Base-by-base conservation (phyloP, 345 rosid genomes). In the Geranium brycei region DNA sequence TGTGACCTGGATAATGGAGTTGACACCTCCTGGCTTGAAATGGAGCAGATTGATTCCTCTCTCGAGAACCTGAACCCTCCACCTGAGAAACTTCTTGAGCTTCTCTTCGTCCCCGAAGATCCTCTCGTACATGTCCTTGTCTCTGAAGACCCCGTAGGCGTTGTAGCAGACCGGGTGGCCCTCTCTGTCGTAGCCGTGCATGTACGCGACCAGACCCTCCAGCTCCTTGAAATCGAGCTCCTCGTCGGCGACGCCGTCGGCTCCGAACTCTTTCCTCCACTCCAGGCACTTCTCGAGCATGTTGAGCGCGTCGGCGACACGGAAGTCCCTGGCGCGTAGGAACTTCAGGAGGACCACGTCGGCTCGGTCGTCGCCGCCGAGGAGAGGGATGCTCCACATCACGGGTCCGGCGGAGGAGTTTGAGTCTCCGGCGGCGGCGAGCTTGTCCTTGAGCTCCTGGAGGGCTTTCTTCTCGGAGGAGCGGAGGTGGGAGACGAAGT, bases 111-210 rank as follows among this genome's bases (percentile, higher is more conserved):
- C 91, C 1, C 99, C 97, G 47, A 93, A 88, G 56, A 88, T 82
- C 71, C 81, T 88, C 58, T 93, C 96, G 31, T 87, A 93, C 89
- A 87, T 82, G 3, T 88, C 96, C 51, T 63, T 82, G 68, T 88
- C 96, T 65, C 71, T 82, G 31, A 93, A 93, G 57, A 93, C 77
- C 16, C 92, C 99, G 58, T 93, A 93, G 0, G 95, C 95, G 67
- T 93, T 93, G 80, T 90, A 93, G 65, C 99, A 93, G 3, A 91
- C 95, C 4, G 99, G 99, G 30, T 91, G 99, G 0, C 96, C 97
- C 63, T 79, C 86, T 59, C 80, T 79, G 59, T 93, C 99, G 67
- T 75, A 85, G 0, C 96, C 97, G 40, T 83, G 82, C 99, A 93
- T 91, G 62, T 85, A 90, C 40, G 97, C 97, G 5, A 93, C 99